Evolutionary conservation across 192 early-diverging fungal genomes (phyloP).

Genomic region (Backusella circina): DNA sequence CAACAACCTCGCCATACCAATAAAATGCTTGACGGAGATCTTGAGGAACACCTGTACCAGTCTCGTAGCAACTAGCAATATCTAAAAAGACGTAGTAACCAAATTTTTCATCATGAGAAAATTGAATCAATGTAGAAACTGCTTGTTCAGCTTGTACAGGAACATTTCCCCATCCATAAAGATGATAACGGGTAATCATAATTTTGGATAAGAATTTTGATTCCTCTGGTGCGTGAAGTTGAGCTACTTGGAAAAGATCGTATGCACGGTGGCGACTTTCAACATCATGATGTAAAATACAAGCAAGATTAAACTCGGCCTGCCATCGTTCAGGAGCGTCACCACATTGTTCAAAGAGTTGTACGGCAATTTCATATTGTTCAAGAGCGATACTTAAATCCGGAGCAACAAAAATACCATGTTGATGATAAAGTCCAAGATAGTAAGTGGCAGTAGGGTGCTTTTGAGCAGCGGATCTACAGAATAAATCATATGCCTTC

Average conservation of each 20-base stretch:
- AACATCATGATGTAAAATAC: conserved; percentile 25
- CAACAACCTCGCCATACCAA: conserved; percentile 22
- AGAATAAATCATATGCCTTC: conserved; percentile 28
- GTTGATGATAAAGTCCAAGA: conserved; percentile 21
- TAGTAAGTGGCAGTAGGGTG: conserved; percentile 14
- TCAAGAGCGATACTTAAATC: conserved; percentile 24
- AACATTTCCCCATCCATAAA: conserved; percentile 31
- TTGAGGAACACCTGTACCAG: conserved; percentile 23
- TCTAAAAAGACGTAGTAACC: conserved; percentile 19
- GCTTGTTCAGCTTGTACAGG: conserved; percentile 17
- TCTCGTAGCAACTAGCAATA: conserved; percentile 32
- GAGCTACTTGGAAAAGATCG: conserved; percentile 6
- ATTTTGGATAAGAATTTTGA: conserved; percentile 7
- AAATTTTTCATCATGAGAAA: conserved; percentile 17
- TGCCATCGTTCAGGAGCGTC: conserved; percentile 11
- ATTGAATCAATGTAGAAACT: conserved; percentile 1
- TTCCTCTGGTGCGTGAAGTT: conserved; percentile 13
- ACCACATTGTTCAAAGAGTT: background rate
- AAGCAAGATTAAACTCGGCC: conserved; percentile 28
- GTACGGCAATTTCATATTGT: conserved; percentile 23
- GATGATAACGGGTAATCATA: conserved; percentile 30
- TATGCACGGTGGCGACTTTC: conserved; percentile 17
- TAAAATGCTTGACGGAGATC: conserved; percentile 24
- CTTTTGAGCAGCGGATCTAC: conserved; percentile 15
- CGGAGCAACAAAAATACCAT: conserved; percentile 30